Conservation (phyloP, 768 basidiomycete genomes). For the Auriculariales sp. region DNA sequence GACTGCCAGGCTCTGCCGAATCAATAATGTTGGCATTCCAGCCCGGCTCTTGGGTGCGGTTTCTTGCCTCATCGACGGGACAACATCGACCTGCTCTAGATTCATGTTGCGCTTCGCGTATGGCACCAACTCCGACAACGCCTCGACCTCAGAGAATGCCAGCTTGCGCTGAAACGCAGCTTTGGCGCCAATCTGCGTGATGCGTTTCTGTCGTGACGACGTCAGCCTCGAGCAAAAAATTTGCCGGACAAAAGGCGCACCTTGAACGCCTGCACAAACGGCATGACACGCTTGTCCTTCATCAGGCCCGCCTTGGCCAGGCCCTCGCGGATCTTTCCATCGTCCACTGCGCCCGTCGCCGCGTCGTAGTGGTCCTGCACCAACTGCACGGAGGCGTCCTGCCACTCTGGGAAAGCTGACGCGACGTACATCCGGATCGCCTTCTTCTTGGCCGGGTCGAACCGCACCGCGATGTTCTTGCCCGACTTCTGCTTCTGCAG, state of each 20-base stretch:
- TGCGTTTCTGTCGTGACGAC: conserved; percentile 52
- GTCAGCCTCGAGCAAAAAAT: conserved; percentile 1
- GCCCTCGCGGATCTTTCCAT: conserved; percentile 55
- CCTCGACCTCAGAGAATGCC: conserved; percentile 68
- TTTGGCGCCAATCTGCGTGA: conserved; percentile 56
- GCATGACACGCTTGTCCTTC: conserved; percentile 95
- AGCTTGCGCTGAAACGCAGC: conserved; percentile 72
- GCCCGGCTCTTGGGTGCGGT: conserved; percentile 36
- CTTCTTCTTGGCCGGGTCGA: conserved; percentile 78
- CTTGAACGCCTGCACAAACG: conserved; percentile 88
- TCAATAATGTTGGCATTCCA: conserved; percentile 63
- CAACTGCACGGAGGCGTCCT: conserved; percentile 64
- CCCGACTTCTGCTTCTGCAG: conserved; percentile 50
- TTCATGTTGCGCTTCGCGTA: conserved; percentile 70
- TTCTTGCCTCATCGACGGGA: conserved; percentile 53
- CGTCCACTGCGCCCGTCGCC: conserved; percentile 56
- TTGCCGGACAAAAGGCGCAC: conserved; percentile 24
- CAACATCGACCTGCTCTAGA: conserved; percentile 54
- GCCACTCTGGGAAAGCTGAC: conserved; percentile 86
- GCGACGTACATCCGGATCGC: conserved; percentile 84
- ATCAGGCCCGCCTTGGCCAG: conserved; percentile 62
- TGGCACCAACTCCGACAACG: conserved; percentile 54
- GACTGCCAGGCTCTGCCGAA: conserved; percentile 73
- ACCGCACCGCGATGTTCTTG: conserved; percentile 31
- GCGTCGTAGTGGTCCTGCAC: conserved; percentile 54